Evolutionary conservation across 208 protist genomes (phyloP).

Genomic region (Trypanosoma mega): DNA sequence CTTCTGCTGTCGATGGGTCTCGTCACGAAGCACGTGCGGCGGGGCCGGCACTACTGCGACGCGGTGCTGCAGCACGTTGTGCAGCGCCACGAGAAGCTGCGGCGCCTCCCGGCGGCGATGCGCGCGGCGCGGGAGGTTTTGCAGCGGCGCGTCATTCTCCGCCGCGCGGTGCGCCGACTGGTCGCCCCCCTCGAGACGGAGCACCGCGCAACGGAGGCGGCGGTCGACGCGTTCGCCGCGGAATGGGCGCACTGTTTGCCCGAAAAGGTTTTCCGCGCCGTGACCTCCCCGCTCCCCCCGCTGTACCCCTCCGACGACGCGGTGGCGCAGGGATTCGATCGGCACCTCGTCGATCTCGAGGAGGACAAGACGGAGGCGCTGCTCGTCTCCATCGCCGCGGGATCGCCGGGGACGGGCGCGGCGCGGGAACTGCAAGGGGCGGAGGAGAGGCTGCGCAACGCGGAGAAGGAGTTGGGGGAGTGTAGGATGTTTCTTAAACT

Average conservation of each 20-base stretch:
- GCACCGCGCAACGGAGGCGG: slow-evolving; percentile 3
- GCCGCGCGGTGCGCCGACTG: slow-evolving; percentile 26
- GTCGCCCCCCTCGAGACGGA: slow-evolving; percentile 19
- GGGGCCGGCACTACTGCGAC: slow-evolving; percentile 17
- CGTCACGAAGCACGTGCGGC: slow-evolving; percentile 9
- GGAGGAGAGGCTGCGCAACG: slow-evolving; percentile 7
- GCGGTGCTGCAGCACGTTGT: slow-evolving; percentile 23
- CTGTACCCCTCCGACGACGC: slow-evolving; percentile 23
- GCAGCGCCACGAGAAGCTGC: slow-evolving; percentile 19
- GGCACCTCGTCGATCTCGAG: slow-evolving; percentile 23
- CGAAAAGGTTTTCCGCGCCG: slow-evolving; percentile 16
- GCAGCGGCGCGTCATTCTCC: slow-evolving; percentile 26
- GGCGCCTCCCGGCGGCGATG: slow-evolving; percentile 21
- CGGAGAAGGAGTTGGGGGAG: too few species aligned
- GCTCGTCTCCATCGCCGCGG: slow-evolving; percentile 10
- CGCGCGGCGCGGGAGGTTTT: slow-evolving; percentile 21
- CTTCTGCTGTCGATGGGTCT: slow-evolving; percentile 9
- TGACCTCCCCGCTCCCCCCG: slow-evolving; percentile 17
- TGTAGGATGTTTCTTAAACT: too few species aligned
- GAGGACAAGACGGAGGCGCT: slow-evolving; percentile 29
- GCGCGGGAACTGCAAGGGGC: background rate
- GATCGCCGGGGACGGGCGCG: background rate
- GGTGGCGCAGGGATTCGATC: slow-evolving; percentile 24
- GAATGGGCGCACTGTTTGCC: slow-evolving; percentile 21
- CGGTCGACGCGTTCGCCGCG: slow-evolving; percentile 22